Conservation (phyloP, 768 basidiomycete species). For the Leccinum arenicola region DNA sequence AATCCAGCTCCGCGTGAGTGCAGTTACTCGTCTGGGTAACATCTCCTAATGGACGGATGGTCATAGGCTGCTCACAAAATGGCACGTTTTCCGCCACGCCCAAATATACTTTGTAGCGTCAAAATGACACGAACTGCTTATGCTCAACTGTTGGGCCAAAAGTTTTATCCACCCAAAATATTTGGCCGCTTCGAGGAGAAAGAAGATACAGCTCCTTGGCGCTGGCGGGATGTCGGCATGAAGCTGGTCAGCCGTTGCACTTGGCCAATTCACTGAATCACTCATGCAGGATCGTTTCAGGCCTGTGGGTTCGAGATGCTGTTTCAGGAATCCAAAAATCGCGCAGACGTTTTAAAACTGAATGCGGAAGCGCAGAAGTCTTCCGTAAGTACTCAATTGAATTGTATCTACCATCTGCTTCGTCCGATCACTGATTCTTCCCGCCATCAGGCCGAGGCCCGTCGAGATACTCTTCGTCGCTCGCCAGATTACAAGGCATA, state of each 20-base stretch:
- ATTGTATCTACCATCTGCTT: background rate
- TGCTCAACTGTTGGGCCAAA: constrained; percentile 89
- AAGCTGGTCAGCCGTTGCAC: constrained; percentile 64
- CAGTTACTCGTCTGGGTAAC: background rate
- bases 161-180: constrained; percentile 86
- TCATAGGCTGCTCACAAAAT: constrained; percentile 83
- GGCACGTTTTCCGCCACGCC: constrained; percentile 81
- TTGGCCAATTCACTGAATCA: background rate
- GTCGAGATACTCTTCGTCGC: constrained; percentile 63
- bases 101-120: constrained; percentile 58
- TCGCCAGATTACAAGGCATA: constrained; percentile 71
- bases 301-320: constrained; percentile 97
- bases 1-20: constrained; percentile 76
- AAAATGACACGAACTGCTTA: constrained; percentile 89
- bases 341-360: constrained; percentile 32
- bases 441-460: constrained; percentile 51
- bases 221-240: constrained; percentile 86
- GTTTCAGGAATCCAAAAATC: constrained; percentile 78
- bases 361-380: constrained; percentile 38
- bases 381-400: constrained; percentile 42
- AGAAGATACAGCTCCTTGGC: constrained; percentile 66
- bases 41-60: constrained; percentile 4
- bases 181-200: constrained; percentile 73
- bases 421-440: background rate
- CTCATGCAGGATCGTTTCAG: constrained; percentile 36